Percentiles rank a stretch among this genome's conserved stretches.
Conservation (phyloP, 2,329 filamentous ascomycete genomes). For the Stachybotrys chlorohalonatus region DNA sequence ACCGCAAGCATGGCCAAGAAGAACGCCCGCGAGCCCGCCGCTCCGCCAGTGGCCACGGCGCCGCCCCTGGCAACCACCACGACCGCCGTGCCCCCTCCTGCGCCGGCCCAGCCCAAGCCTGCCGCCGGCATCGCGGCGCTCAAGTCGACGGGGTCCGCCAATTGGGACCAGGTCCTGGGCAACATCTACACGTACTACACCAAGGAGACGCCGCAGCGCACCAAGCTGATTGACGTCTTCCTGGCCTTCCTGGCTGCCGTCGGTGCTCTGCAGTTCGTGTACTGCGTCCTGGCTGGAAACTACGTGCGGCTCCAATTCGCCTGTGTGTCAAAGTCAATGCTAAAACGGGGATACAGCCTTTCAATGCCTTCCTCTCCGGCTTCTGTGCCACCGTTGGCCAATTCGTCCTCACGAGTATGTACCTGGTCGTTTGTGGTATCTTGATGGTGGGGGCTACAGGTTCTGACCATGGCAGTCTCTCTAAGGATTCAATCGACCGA, state of each 20-base stretch:
- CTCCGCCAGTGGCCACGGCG: not conserved
- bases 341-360: slow-evolving; percentile 52
- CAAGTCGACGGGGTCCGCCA: slow-evolving; percentile 8
- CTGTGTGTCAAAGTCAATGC: not conserved
- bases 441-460: not conserved
- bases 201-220: slow-evolving; percentile 75
- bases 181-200: slow-evolving; percentile 73
- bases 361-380: slow-evolving; percentile 95
- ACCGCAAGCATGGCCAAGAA: slow-evolving; percentile 42
- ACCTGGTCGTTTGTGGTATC: not conserved
- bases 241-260: slow-evolving; percentile 79
- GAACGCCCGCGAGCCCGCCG: slow-evolving; percentile 20
- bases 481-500: slow-evolving; percentile 87
- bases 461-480: slow-evolving; percentile 36
- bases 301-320: slow-evolving; percentile 56
- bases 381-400: slow-evolving; percentile 94
- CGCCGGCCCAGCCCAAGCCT: slow-evolving; percentile 13
- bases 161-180: slow-evolving; percentile 51
- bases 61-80: slow-evolving; percentile 22
- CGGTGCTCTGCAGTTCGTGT: slow-evolving; percentile 85
- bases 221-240: slow-evolving; percentile 86
- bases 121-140: not conserved
- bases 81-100: slow-evolving; percentile 16
- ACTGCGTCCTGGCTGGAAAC: slow-evolving; percentile 86
- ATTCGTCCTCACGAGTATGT: slow-evolving; percentile 84